A percentile compares a stretch with the other conserved stretches of the same genome.
phyloP scores from a whole-genome alignment of 164 flowering plant genomes.

The Piper betle region DNA sequence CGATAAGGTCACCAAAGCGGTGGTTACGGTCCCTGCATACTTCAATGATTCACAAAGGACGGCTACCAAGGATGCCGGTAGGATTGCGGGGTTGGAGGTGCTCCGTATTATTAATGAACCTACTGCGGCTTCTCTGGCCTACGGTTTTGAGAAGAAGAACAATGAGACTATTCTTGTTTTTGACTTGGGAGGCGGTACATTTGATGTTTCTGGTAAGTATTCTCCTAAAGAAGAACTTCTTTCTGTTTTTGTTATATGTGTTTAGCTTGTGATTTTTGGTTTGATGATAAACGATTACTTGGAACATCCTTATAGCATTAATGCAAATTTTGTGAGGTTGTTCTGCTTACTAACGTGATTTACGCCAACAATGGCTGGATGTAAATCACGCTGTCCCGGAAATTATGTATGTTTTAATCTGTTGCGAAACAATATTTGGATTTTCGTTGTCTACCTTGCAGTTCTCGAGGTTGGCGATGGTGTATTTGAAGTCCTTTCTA shows the following conservation, averaged over 20 bases:
- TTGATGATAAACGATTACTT: background rate
- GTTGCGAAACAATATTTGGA: background rate
- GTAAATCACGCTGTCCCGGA: background rate
- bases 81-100: constrained; percentile 90
- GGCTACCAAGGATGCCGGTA: constrained; percentile 97
- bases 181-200: constrained; percentile 96
- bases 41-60: constrained; percentile 95
- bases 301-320: background rate
- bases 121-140: constrained; percentile 92
- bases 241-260: background rate
- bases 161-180: constrained; percentile 92
- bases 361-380: background rate
- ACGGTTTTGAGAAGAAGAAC: constrained; percentile 90
- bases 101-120: constrained; percentile 91
- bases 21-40: constrained; percentile 92
- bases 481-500: constrained; percentile 79
- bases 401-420: background rate
- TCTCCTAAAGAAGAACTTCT: too few relatives aligned
- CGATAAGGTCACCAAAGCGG: constrained; percentile 88
- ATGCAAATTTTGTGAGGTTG: background rate
- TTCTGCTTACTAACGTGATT: background rate
- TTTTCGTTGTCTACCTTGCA: constrained; percentile 15
- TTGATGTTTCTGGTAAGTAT: constrained; percentile 82
- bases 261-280: too few relatives aligned
- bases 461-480: constrained; percentile 93